phyloP scores from a whole-genome alignment of 306 rosid species.

The Vigna angularis region DNA sequence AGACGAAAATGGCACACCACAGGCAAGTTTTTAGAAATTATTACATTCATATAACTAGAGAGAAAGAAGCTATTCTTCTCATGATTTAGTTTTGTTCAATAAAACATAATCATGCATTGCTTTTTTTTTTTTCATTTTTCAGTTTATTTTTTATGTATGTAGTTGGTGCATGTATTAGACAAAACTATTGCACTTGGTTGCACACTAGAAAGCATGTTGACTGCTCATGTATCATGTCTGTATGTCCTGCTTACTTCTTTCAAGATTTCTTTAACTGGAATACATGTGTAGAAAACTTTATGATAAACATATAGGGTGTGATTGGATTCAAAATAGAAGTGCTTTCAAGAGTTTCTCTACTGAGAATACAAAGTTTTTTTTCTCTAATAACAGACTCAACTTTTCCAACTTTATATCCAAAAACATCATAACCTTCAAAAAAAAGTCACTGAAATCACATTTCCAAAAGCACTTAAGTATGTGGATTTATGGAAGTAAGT shows the following conservation, averaged over 20 bases:
- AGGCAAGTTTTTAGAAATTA: constrained; percentile 57
- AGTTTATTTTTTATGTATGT: neutral
- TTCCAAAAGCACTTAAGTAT: neutral
- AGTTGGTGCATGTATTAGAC: neutral
- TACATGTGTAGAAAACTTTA: neutral
- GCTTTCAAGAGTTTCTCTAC: too few relatives aligned
- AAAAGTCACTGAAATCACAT: too few relatives aligned
- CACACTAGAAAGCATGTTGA: neutral
- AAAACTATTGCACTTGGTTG: neutral
- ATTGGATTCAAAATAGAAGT: too few relatives aligned
- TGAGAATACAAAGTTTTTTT: too few relatives aligned
- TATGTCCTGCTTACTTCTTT: neutral
- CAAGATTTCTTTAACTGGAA: neutral
- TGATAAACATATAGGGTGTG: neutral
- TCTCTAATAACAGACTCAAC: too few relatives aligned
- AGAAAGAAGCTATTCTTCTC: too few relatives aligned
- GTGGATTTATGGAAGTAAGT: neutral
- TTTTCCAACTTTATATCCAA: too few relatives aligned
- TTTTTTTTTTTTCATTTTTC: neutral
- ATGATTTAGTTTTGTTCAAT: too few relatives aligned
- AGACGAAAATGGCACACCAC: constrained; percentile 84
- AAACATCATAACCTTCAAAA: too few relatives aligned
- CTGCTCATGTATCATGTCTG: neutral
- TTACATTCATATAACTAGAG: too few relatives aligned
- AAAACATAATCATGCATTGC: neutral